These are phyloP conservation scores for Adansonia rubrostipa DNA, from an alignment of 441 rosid species.

Conservation along the genomic window DNA sequence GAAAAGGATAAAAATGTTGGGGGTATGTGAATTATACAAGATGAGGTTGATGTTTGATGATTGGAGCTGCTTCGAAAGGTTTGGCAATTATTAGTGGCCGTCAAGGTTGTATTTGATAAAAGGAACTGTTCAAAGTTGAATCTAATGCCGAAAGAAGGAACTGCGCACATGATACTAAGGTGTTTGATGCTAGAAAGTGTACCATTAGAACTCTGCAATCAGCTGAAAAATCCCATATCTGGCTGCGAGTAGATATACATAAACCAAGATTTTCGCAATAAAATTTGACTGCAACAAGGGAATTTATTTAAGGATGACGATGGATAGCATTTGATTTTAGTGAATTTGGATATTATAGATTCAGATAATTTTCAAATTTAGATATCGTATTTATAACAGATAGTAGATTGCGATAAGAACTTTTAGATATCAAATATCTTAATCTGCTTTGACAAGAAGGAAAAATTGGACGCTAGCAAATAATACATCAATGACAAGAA, in stretches of 20 bases:
- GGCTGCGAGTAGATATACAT: neutral
- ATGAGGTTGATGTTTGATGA: conserved; percentile 34
- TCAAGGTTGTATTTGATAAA: conserved; percentile 26
- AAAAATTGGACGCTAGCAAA: no score
- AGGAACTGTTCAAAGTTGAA: conserved; percentile 21
- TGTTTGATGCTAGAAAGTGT: conserved; percentile 39
- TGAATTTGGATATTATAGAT: no score
- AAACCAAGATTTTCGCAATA: neutral
- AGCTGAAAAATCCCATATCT: neutral
- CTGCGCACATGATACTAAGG: conserved; percentile 34
- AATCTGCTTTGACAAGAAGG: no score
- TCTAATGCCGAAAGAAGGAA: neutral
- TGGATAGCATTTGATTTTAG: no score
- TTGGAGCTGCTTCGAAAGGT: conserved; percentile 27
- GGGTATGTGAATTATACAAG: conserved; percentile 31
- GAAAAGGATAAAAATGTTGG: conserved; percentile 36
- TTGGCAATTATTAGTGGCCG: conserved; percentile 23
- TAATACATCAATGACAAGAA: no score
- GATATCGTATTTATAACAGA: no score
- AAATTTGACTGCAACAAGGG: no score
- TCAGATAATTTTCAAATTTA: no score
- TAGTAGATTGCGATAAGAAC: no score
- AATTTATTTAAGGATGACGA: no score
- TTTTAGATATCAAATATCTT: no score
- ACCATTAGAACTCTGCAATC: conserved; percentile 28